Percentiles rank a stretch among this genome's conserved stretches.
Evolutionary conservation across 306 rosid genomes (phyloP).

Genomic region (Sesbania bispinosa): DNA sequence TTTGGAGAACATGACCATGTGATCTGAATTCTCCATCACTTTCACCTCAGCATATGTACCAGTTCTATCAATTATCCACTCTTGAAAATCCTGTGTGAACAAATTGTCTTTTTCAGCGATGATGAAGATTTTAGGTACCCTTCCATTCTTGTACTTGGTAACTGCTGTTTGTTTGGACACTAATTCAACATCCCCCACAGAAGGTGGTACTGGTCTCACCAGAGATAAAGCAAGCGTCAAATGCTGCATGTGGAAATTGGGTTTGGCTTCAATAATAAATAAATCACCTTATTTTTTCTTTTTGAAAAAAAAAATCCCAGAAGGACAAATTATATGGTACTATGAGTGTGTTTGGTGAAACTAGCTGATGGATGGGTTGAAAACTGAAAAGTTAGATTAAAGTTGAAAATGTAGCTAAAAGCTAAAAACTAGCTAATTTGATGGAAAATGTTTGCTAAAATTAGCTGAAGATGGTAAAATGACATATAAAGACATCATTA

Average conservation of each 20-base stretch:
- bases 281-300: not conserved
- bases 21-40: slow-evolving; percentile 28
- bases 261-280: no score
- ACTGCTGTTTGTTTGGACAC: not conserved
- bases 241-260: not conserved
- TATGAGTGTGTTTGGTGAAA: no score
- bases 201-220: not conserved
- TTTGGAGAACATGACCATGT: slow-evolving; percentile 44
- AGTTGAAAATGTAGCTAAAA: not conserved
- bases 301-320: no score
- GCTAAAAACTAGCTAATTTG: no score
- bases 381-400: no score
- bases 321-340: not conserved
- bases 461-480: no score
- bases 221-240: not conserved
- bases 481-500: no score
- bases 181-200: not conserved
- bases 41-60: slow-evolving; percentile 28
- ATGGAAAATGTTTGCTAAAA: no score
- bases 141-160: not conserved
- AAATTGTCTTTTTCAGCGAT: not conserved
- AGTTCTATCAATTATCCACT: slow-evolving; percentile 29
- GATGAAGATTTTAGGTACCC: not conserved
- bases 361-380: no score
- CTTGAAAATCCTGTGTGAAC: not conserved